phyloP scores from a whole-genome alignment of 495 filamentous ascomycete genomes.

The Xylaria bambusicola region DNA sequence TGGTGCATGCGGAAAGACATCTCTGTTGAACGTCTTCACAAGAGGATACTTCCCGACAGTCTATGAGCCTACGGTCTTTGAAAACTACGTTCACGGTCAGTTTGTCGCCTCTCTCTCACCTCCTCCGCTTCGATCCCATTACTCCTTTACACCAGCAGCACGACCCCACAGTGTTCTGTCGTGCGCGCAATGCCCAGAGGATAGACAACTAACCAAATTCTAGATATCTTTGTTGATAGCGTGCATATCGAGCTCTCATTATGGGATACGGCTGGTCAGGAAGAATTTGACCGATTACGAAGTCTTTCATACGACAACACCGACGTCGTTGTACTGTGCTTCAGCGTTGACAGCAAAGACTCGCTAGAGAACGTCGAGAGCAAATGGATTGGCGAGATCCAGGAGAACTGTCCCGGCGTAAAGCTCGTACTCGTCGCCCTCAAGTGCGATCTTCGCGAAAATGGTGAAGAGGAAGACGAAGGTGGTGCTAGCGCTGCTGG shows the following conservation, averaged over 20 bases:
- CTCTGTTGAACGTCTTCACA: constrained; percentile 95
- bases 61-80: constrained; percentile 98
- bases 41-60: constrained; percentile 98
- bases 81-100: constrained; percentile 98
- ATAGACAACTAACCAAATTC: constrained; percentile 7
- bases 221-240: constrained; percentile 97
- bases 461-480: constrained; percentile 56
- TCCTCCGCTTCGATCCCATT: not conserved
- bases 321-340: constrained; percentile 97
- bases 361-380: constrained; percentile 97
- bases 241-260: constrained; percentile 94
- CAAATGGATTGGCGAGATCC: constrained; percentile 97
- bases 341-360: constrained; percentile 92
- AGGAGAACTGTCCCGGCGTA: constrained; percentile 93
- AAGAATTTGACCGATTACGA: constrained; percentile 97
- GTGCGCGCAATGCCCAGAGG: not conserved
- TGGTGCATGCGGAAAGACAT: constrained; percentile 97
- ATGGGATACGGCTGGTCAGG: constrained; percentile 98
- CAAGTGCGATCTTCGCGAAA: constrained; percentile 92
- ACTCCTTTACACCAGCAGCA: not conserved
- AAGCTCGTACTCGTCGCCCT: constrained; percentile 94
- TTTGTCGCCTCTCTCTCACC: constrained; percentile 2
- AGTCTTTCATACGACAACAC: constrained; percentile 93
- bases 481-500: constrained; percentile 27
- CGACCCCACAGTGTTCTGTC: not conserved